Base-by-base conservation (phyloP, 192 early-diverging fungal genomes). In the Chytriomyces sp. region DNA sequence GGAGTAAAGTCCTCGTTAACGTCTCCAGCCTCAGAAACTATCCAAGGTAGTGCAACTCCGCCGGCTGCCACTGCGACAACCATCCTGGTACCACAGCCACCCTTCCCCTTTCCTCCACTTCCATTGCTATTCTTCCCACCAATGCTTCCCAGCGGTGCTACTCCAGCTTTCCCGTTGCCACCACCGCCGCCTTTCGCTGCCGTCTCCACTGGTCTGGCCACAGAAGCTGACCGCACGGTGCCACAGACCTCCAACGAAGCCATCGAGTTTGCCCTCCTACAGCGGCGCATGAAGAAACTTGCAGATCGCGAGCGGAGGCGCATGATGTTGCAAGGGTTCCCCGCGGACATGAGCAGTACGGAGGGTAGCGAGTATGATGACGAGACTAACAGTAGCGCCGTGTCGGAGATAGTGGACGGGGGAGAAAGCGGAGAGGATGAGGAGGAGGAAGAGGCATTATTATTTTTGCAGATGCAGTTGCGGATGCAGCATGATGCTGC, bases 201-300 rank as follows among this genome's bases (percentile, higher is more conserved):
- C 14, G 44, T 49, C 17, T 0, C 44, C 0, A n/a, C n/a, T n/a
- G n/a, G n/a, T n/a, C n/a, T n/a, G n/a, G 44, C 44, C 38, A 36
- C 10, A 0, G 52, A 28, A 17, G 65, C 32, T 4, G 33, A 12
- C 17, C 8, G 65, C 3, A 68, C 65, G 1, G 49, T 68, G 14
- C 65, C 65, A 30, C 65, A 68, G 34, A 68, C 65, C 5, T 33
- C 26, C 3, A 68, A 68, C 52, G 65, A 68, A 55, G 65, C 65
- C 7, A 68, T 68, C 28, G 65, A 68, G 52, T 53, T 56, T 68
- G 65, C 65, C 52, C 34, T 68, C 10, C n/a, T 56, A 53, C 49
- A 68, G 52, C 44, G 33, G 33, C 65, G 65, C 44, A 49, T 49
- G 44, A 49, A 49, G 44, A 49, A 49, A 49, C 44, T 49, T 2